Evolutionary conservation across 148 eudicot species (phyloP).

Genomic region (Persicaria tinctoria): DNA sequence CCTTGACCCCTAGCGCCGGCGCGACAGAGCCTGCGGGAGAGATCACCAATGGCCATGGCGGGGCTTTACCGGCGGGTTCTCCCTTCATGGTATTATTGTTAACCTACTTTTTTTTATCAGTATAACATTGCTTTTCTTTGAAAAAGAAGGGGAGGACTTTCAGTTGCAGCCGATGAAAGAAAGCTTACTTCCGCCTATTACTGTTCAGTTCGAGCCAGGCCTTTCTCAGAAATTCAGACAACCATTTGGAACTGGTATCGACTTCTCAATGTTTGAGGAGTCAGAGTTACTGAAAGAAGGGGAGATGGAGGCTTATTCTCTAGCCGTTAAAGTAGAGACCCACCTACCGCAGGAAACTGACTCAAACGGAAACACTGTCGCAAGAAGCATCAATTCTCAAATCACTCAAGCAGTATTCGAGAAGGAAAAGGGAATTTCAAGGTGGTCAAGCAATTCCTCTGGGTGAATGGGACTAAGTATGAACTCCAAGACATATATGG

Average conservation of each 20-base stretch:
- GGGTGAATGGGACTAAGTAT: constrained; percentile 79
- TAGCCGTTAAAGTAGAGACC: constrained; percentile 84
- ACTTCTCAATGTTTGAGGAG: constrained; percentile 47
- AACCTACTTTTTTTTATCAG: constrained; percentile 22
- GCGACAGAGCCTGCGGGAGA: too few relatives aligned
- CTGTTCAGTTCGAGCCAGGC: constrained; percentile 69
- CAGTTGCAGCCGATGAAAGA: constrained; percentile 65
- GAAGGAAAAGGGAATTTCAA: constrained; percentile 70
- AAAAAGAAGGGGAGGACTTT: constrained; percentile 66
- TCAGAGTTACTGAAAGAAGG: constrained; percentile 27
- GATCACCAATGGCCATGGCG: too few relatives aligned
- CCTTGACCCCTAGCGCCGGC: too few relatives aligned
- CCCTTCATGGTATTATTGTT: background rate
- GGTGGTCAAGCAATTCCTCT: constrained; percentile 78
- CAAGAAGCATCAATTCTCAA: constrained; percentile 59
- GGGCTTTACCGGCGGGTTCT: too few relatives aligned
- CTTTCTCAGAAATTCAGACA: constrained; percentile 82
- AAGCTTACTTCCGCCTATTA: constrained; percentile 54
- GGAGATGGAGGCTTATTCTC: constrained; percentile 52
- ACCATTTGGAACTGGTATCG: constrained; percentile 86
- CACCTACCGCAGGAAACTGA: constrained; percentile 30
- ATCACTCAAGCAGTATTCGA: constrained; percentile 84
- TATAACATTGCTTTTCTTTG: constrained; percentile 55
- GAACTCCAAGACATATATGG: constrained; percentile 96
- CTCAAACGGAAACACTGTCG: constrained; percentile 37